phyloP scores from a whole-genome alignment of 2,329 filamentous ascomycete species.

The Colletotrichum sidae region DNA sequence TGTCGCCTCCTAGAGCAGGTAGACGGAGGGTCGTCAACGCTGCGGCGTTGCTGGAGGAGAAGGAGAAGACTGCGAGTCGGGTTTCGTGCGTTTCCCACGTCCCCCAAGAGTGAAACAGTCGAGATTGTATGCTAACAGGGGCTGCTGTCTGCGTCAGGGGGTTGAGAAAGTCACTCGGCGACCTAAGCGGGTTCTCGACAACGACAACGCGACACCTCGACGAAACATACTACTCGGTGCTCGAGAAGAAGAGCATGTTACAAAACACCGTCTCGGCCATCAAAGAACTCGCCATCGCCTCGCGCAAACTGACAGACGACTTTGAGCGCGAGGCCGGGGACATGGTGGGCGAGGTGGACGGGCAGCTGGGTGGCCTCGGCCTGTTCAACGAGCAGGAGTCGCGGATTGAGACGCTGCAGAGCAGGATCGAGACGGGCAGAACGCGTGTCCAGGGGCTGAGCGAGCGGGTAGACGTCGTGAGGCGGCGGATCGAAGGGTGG shows the following conservation, averaged over 20 bases:
- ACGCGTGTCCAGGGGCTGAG: slow-evolving; percentile 70
- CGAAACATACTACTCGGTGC: slow-evolving; percentile 78
- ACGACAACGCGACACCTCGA: slow-evolving; percentile 75
- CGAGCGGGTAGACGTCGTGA: slow-evolving; percentile 72
- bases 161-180: slow-evolving; percentile 62
- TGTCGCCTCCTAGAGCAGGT: slow-evolving; percentile 22
- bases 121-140: slow-evolving; percentile 12
- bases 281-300: slow-evolving; percentile 73
- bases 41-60: slow-evolving; percentile 55
- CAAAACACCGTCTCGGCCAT: slow-evolving; percentile 73
- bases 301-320: slow-evolving; percentile 65
- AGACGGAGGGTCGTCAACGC: slow-evolving; percentile 47
- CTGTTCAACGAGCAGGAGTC: slow-evolving; percentile 74
- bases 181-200: slow-evolving; percentile 70
- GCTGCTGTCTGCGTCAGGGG: slow-evolving; percentile 50
- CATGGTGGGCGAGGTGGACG: slow-evolving; percentile 69
- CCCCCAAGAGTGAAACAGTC: background rate
- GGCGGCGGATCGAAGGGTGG: slow-evolving; percentile 73
- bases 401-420: slow-evolving; percentile 71
- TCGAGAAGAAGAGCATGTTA: slow-evolving; percentile 75
- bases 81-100: slow-evolving; percentile 51
- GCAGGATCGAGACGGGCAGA: slow-evolving; percentile 70
- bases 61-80: slow-evolving; percentile 51
- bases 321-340: slow-evolving; percentile 72
- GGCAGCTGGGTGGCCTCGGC: slow-evolving; percentile 70